Evolutionary conservation across 1,139 yeast species (phyloP), one percentile per base, ranked within the genome.

Genomic region (Suhomyces yuchorum): DNA sequence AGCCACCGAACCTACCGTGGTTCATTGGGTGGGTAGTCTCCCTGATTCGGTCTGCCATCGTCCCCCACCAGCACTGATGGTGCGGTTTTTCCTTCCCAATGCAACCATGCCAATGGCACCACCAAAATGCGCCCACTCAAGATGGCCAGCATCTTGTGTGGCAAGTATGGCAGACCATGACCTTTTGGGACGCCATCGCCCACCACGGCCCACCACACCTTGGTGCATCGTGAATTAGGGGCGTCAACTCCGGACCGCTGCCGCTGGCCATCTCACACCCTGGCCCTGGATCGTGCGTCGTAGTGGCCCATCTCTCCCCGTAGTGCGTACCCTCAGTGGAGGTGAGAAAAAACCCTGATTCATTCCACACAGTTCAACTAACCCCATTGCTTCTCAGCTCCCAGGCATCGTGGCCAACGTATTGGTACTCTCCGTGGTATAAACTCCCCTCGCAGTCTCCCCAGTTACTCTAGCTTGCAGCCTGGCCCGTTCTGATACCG

Each of bases 291-390:
- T 26, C 11, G 14, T 30, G 34, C 18, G 34, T 14, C 6, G 11
- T 20, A 30, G 8, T 4, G 34, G 11, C 34, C 34, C 34, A 30
- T 30, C 34, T 30, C 34, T 30, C 18, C 18, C 34, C 34, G 34
- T 14, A 30, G 34, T 30, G 34, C 34, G 14, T 30, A 30, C 34
- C 17, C 34, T 30, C 34, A 30, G 3, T 30, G 34, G 18, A 30
- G 9, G 34, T 15, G 34, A 30, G 34, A 30, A 30, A 30, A 30
- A 30, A 30, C 34, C 34, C 34, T 30, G 41, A 38, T 38, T 12
- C 34, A 20, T 30, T 15, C 12, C 17, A 14, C 18, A 30, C 34
- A 30, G 18, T 14, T 30, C 3, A 30, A 14, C 18, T 14, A 15
- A 9, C 12, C 9, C 34, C 34, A 14, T 30, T 30, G 34, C 34